phyloP scores from a whole-genome alignment of 78 protist species.

The Polysphondylium violaceum region DNA sequence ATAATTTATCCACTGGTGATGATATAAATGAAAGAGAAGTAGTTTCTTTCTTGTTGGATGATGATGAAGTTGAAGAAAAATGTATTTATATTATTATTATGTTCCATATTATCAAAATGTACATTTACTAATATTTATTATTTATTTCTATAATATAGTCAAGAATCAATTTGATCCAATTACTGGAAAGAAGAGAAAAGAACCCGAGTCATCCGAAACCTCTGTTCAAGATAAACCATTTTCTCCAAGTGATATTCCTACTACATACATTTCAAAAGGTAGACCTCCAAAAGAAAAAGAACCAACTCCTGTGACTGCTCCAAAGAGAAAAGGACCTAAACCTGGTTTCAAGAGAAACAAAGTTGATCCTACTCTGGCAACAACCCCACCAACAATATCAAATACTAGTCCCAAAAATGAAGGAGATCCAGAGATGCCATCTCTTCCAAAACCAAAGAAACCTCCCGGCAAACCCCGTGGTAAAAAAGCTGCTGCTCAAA shows the following conservation, averaged over 20 bases:
- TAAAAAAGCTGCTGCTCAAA: too few relatives aligned
- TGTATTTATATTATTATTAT: neutral
- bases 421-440: too few relatives aligned
- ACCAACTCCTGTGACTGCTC: slow-evolving; percentile 32
- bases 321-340: slow-evolving; percentile 73
- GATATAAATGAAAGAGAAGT: slow-evolving; percentile 78
- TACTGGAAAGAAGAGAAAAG: slow-evolving; percentile 60
- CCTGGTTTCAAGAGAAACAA: slow-evolving; percentile 36
- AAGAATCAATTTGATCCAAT: slow-evolving; percentile 32
- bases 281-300: slow-evolving; percentile 45
- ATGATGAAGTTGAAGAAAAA: slow-evolving; percentile 83
- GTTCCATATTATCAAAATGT: neutral
- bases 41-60: slow-evolving; percentile 85
- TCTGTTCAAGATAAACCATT: slow-evolving; percentile 61
- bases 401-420: too few relatives aligned
- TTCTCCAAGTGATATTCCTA: slow-evolving; percentile 75
- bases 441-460: too few relatives aligned
- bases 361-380: neutral
- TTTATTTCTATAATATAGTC: neutral
- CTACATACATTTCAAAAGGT: slow-evolving; percentile 9
- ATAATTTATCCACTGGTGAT: slow-evolving; percentile 1
- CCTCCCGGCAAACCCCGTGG: too few relatives aligned
- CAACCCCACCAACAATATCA: too few relatives aligned
- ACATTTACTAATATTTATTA: neutral
- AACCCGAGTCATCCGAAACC: neutral